Base-by-base conservation (phyloP, 2,329 filamentous ascomycete genomes). In the Leptographium radiaticola region DNA sequence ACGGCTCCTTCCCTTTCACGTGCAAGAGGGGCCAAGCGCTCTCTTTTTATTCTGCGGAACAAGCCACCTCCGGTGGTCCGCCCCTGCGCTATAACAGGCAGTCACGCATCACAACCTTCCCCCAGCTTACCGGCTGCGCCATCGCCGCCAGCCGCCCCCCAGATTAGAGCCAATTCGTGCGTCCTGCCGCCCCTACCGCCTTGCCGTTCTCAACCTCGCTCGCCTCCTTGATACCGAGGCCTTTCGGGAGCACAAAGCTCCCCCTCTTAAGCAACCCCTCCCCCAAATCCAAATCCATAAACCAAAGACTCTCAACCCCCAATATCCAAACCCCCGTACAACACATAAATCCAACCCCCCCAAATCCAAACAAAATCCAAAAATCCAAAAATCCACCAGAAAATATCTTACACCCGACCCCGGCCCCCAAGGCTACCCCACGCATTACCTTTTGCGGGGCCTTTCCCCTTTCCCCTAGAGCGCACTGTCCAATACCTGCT, bases 341-440 rank as follows among this genome's bases (percentile, higher is more conserved):
- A 25, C 2, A 25, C 25, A 25, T 5, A 25, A 25, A 25, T 25
- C 25, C 25, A 25, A 25, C 25, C 25, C 25, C 25, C 5, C 25
- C 25, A 25, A 25, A 25, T 5, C 25, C 2, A 25, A 25, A 25
- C 25, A 25, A 5, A n/a, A n/a, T n/a, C 25, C 25, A 25, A 25
- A 25, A 25, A 25, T 3, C 25, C 25, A 2, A 2, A 2, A 25
- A 25, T 25, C 25, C 2, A 25, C 25, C 25, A 42, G 18, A 42
- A 42, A 20, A 20, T 6, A 39, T 25, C 25, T 25, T 25, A 25
- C 25, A 25, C 42, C 42, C 18, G 42, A 10, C 13, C 42, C 18
- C 42, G 42, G 42, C 18, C 42, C 42, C 42, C 18, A 44, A 40
- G 11, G 9, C 12, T 53, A 48, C 55, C 50, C 53, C 55, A 53